Base-by-base conservation (phyloP, 441 rosid species). In the California macrophylla region DNA sequence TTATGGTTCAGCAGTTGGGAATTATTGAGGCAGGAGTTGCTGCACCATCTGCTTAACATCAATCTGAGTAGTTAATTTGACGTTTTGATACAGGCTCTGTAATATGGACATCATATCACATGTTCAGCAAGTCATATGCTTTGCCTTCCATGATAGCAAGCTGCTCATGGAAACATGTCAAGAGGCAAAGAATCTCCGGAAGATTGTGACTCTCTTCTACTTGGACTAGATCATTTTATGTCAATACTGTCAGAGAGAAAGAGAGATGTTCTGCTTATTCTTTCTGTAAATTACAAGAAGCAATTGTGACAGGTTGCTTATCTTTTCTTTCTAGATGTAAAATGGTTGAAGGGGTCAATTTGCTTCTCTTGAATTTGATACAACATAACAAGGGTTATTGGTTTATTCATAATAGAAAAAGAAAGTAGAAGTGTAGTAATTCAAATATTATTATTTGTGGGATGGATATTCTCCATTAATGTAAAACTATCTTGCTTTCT, bases 131-230 rank as follows among this genome's bases (percentile, higher is more conserved):
- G 95, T 91, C 4, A 93, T 91, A 32, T 93, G 97, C 85, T 91
- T 93, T 25, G 98, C 96, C 0, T 93, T 93, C 80, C 98, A 93
- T 65, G 97, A 93, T 69, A 93, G 98, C 86, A 85, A 75, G 80
- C 75, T 93, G 80, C 87, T 93, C 4, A 88, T 93, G 97, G 98
- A 93, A 73, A 93, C 96, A 36, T 93, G 98, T 71, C 96, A 88
- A 81, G 98, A 93, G 82, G 98, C 98, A 16, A 91, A 91, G 80
- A 89, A 80, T 62, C 86, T 93, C 24, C 77, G 96, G 75, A 93
- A 93, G 81, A 91, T 91, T 15, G 97, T 91, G 64, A 86, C 98
- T 2, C 85, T 93, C 70, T 93, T 91, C 76, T 93, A 91, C 83
- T 85, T 93, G 77, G 98, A 93, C 77, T 91, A 83, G 78, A 60